Percentiles rank a stretch among this genome's conserved stretches.
Conservation (phyloP, 352 stramenopile species). For the Pythium sp. region DNA sequence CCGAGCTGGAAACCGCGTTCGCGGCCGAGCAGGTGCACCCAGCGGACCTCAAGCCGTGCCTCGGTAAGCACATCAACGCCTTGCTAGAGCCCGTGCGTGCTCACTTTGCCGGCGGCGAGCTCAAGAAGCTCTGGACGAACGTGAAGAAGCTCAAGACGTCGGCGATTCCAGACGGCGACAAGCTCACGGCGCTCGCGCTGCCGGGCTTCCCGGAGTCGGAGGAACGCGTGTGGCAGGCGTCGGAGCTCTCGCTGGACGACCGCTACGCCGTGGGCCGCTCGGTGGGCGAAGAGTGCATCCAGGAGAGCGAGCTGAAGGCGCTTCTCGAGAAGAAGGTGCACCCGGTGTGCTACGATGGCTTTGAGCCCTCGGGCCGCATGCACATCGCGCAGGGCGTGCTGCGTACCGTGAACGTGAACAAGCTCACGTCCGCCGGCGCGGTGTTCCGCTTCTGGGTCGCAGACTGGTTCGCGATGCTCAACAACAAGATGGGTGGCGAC, state of each 20-base stretch:
- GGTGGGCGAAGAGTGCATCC: slow-evolving; percentile 92
- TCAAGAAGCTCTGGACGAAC: slow-evolving; percentile 95
- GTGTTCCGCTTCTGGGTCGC: slow-evolving; percentile 99
- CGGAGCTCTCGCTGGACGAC: slow-evolving; percentile 75
- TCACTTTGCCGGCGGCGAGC: slow-evolving; percentile 93
- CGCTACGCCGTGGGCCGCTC: slow-evolving; percentile 76
- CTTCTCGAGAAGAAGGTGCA: slow-evolving; percentile 89
- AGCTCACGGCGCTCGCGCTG: slow-evolving; percentile 62
- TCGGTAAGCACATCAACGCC: slow-evolving; percentile 92
- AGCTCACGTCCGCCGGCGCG: slow-evolving; percentile 89
- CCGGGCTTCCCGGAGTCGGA: slow-evolving; percentile 61
- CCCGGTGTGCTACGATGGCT: slow-evolving; percentile 97
- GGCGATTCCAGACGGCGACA: slow-evolving; percentile 58
- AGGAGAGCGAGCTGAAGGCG: slow-evolving; percentile 84
- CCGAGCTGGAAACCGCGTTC: slow-evolving; percentile 92
- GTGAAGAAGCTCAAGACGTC: slow-evolving; percentile 89
- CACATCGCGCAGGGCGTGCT: slow-evolving; percentile 98
- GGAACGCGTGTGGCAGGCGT: slow-evolving; percentile 70
- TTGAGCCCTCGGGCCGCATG: slow-evolving; percentile 98
- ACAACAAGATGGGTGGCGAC: slow-evolving; percentile 99
- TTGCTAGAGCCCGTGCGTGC: slow-evolving; percentile 95
- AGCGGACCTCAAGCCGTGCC: slow-evolving; percentile 94
- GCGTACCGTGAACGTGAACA: slow-evolving; percentile 97
- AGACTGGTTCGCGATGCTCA: slow-evolving; percentile 99
- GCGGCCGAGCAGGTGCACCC: slow-evolving; percentile 91